phyloP scores from a whole-genome alignment of 768 basidiomycete genomes.

The Suillus plorans region DNA sequence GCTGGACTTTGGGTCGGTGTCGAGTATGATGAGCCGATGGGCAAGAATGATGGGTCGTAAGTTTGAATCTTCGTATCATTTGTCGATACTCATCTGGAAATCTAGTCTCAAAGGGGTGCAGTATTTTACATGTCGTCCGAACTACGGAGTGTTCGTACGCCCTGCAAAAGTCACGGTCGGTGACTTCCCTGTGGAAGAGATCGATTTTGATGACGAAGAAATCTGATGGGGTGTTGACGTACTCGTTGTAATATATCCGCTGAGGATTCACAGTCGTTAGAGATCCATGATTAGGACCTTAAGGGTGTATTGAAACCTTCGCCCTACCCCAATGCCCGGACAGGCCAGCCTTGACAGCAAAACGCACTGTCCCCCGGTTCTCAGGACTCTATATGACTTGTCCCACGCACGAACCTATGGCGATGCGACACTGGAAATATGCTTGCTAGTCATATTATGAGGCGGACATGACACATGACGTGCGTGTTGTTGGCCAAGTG shows the following conservation, averaged over 20 bases:
- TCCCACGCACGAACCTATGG: too few relatives aligned
- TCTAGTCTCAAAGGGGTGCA: constrained; percentile 75
- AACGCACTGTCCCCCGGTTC: too few relatives aligned
- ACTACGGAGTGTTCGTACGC: constrained; percentile 84
- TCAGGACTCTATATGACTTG: not conserved
- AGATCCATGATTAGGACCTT: not conserved
- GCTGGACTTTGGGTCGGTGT: constrained; percentile 83
- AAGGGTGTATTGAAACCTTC: not conserved
- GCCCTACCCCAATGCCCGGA: not conserved
- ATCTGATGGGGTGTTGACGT: constrained; percentile 32
- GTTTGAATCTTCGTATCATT: constrained; percentile 31
- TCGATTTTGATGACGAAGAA: constrained; percentile 75
- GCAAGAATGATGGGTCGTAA: constrained; percentile 94
- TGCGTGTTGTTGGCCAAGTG: not conserved
- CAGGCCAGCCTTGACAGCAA: not conserved
- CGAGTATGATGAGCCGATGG: constrained; percentile 93
- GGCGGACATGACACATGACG: not conserved
- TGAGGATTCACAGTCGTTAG: not conserved
- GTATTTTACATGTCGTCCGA: constrained; percentile 81
- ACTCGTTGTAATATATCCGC: not conserved
- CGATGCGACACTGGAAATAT: too few relatives aligned
- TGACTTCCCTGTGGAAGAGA: constrained; percentile 83
- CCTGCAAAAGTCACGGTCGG: constrained; percentile 81
- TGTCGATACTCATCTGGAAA: not conserved
- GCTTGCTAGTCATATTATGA: not conserved